These are phyloP conservation scores for Sphaceloma murrayae DNA, from an alignment of 2,329 filamentous ascomycete species.

Conservation along the genomic window DNA sequence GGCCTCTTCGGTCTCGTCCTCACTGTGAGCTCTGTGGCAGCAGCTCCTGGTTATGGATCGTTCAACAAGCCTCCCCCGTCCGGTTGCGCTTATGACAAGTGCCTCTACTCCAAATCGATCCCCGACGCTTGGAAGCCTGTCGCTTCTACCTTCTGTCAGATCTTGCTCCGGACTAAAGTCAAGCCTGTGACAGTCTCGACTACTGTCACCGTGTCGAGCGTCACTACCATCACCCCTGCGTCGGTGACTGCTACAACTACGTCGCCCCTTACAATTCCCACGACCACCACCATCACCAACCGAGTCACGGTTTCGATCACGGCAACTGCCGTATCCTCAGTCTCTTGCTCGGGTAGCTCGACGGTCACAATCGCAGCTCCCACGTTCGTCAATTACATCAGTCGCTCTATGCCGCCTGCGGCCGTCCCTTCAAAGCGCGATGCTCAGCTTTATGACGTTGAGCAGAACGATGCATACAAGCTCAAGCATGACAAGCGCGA, in stretches of 20 bases:
- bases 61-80: not conserved
- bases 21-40: not conserved
- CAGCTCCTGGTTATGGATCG: not conserved
- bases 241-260: not conserved
- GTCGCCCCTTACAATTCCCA: not conserved
- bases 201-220: not conserved
- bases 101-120: slow-evolving; percentile 3
- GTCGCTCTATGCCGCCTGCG: not conserved
- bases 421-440: not conserved
- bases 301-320: not conserved
- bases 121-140: not conserved
- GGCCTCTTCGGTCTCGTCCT: no score
- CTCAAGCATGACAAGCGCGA: not conserved
- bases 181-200: not conserved
- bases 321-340: not conserved
- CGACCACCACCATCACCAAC: not conserved
- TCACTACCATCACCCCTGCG: not conserved
- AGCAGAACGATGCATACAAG: not conserved
- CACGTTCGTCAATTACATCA: not conserved
- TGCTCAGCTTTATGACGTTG: not conserved
- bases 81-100: slow-evolving; percentile 2
- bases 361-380: not conserved
- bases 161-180: not conserved
- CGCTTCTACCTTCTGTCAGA: slow-evolving; percentile 1
- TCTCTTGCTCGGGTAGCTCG: not conserved